Percentiles rank a stretch among this genome's conserved stretches.
phyloP scores from a whole-genome alignment of 148 eudicot genomes.

The Chenopodium quinoa region DNA sequence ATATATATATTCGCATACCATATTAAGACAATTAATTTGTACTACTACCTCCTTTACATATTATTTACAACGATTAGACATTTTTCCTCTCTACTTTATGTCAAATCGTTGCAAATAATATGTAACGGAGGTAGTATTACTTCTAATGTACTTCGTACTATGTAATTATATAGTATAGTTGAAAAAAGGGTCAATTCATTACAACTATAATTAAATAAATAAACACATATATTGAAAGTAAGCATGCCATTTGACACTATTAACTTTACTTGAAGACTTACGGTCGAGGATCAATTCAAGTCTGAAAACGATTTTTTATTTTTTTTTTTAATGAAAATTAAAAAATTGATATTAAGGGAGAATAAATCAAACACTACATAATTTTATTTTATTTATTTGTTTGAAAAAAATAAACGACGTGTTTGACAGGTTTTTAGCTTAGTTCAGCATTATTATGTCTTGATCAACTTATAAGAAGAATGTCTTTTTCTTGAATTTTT shows the following conservation, averaged over 20 bases:
- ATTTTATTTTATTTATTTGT: no score
- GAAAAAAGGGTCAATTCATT: background rate
- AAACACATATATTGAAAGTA: background rate
- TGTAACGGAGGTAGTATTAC: background rate
- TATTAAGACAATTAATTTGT: background rate
- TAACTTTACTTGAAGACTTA: background rate
- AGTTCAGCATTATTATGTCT: no score
- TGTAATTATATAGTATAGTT: background rate
- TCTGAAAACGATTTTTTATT: no score
- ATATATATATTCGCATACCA: background rate
- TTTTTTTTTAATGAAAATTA: no score
- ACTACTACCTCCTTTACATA: background rate
- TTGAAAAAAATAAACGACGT: background rate
- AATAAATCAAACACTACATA: no score
- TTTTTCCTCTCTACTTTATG: no score
- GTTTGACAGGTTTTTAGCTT: constrained; percentile 18
- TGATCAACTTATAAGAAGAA: background rate
- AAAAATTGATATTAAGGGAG: no score
- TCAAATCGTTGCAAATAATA: no score
- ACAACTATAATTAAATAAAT: background rate
- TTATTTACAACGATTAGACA: no score
- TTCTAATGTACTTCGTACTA: no score
- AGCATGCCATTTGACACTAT: background rate
- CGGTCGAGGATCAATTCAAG: no score
- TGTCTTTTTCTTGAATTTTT: constrained; percentile 6